Conservation (phyloP, 2,329 filamentous ascomycete genomes). For the Neonectria sp. region DNA sequence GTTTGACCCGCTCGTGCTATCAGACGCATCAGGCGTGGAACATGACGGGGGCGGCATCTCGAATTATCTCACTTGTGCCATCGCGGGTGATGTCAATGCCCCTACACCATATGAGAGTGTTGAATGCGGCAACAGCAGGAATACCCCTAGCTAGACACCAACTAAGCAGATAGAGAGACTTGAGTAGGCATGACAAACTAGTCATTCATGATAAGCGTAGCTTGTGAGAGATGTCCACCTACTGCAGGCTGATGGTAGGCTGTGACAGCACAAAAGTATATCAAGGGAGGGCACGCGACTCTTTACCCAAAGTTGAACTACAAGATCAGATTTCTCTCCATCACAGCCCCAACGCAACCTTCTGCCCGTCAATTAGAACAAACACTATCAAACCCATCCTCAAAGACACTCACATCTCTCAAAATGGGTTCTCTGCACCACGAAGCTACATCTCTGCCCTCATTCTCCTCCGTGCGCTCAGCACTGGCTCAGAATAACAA, state of each 20-base stretch:
- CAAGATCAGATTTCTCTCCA: conserved; percentile 5
- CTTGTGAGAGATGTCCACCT: conserved; percentile 1
- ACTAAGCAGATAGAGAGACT: conserved; percentile 3
- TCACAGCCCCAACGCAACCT: conserved; percentile 4
- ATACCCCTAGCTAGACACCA: background rate
- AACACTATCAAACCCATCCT: background rate
- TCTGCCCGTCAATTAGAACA: background rate
- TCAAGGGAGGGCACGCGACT: conserved; percentile 5
- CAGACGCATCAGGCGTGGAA: background rate
- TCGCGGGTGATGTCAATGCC: background rate
- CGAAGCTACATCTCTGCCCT: conserved; percentile 2
- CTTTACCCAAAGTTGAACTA: conserved; percentile 1
- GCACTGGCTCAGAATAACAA: conserved; percentile 2
- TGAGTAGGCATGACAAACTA: conserved; percentile 4
- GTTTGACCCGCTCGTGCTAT: conserved; percentile 5
- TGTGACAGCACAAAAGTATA: conserved; percentile 3
- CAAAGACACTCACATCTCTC: conserved; percentile 4
- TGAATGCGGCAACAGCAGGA: conserved; percentile 1
- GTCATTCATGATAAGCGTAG: conserved; percentile 5
- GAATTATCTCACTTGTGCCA: background rate
- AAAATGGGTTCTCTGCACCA: conserved; percentile 8
- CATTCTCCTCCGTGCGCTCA: background rate
- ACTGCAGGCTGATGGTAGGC: background rate
- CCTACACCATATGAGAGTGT: conserved; percentile 6
- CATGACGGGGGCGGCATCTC: background rate